Conservation (phyloP, 2,329 filamentous ascomycete species). For the Cladosporium austrohemisphaericum region DNA sequence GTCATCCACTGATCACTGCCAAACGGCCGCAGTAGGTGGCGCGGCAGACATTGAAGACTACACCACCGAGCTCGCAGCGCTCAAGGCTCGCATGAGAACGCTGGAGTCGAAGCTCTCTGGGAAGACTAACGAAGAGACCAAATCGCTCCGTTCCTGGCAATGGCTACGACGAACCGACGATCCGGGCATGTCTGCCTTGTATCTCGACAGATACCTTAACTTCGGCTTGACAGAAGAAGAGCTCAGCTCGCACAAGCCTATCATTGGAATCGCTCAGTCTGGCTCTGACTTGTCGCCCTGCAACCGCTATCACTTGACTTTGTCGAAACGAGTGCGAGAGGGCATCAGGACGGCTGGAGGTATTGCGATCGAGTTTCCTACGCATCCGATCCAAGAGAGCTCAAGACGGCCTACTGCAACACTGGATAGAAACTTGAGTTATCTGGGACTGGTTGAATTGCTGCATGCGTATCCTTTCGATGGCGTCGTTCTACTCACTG, state of each 20-base stretch:
- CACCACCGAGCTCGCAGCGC: slow-evolving; percentile 27
- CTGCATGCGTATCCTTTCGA: slow-evolving; percentile 32
- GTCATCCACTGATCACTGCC: neutral
- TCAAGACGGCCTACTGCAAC: slow-evolving; percentile 29
- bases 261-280: slow-evolving; percentile 31
- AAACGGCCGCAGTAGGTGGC: slow-evolving; percentile 7
- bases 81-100: slow-evolving; percentile 28
- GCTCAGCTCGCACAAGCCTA: slow-evolving; percentile 27
- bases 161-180: slow-evolving; percentile 30
- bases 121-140: slow-evolving; percentile 17
- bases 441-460: slow-evolving; percentile 29
- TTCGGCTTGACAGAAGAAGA: slow-evolving; percentile 30
- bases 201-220: slow-evolving; percentile 31
- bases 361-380: slow-evolving; percentile 32
- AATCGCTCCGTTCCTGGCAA: slow-evolving; percentile 26
- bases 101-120: slow-evolving; percentile 28
- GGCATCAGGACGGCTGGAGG: slow-evolving; percentile 29
- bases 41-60: slow-evolving; percentile 31
- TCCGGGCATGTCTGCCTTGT: slow-evolving; percentile 29
- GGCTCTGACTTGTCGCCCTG: slow-evolving; percentile 31
- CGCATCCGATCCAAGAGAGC: slow-evolving; percentile 32
- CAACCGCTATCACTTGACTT: slow-evolving; percentile 28
- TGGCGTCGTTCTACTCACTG: slow-evolving; percentile 30
- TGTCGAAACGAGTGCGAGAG: slow-evolving; percentile 29
- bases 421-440: slow-evolving; percentile 29